A percentile compares a stretch with the other conserved stretches of the same genome.
Evolutionary conservation across 2,329 filamentous ascomycete species (phyloP).

Genomic region (Aspergillus neoniger): DNA sequence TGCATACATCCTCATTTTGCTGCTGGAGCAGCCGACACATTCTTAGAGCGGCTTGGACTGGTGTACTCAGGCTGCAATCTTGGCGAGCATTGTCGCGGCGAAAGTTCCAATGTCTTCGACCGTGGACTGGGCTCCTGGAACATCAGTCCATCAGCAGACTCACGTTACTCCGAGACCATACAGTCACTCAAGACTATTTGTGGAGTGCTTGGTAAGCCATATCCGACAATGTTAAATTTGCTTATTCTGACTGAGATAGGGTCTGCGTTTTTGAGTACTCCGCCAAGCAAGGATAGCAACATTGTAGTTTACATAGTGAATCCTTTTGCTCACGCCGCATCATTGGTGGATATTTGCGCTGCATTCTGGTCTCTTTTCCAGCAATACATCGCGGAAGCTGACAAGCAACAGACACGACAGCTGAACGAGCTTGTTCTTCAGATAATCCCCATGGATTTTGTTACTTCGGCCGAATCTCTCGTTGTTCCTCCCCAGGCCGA

Average conservation of each 20-base stretch:
- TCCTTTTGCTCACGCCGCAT: conserved; percentile 52
- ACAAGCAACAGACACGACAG: conserved; percentile 32
- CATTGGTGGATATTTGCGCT: conserved; percentile 55
- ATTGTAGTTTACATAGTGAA: conserved; percentile 62
- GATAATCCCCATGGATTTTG: conserved; percentile 57
- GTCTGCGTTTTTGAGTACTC: conserved; percentile 35
- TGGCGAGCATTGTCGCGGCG: conserved; percentile 52
- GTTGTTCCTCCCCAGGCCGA: conserved; percentile 53
- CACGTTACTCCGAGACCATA: conserved; percentile 38
- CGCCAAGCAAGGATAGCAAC: conserved; percentile 38
- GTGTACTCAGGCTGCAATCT: conserved; percentile 61
- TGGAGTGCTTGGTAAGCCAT: conserved; percentile 39
- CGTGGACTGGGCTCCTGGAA: conserved; percentile 43
- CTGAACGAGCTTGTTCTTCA: conserved; percentile 58
- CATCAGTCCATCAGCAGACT: conserved; percentile 25
- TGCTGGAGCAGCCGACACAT: conserved; percentile 49
- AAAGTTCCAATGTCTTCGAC: conserved; percentile 42
- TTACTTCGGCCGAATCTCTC: conserved; percentile 55
- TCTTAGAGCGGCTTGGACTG: conserved; percentile 55
- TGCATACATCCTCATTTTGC: conserved; percentile 57
- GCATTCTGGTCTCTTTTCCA: conserved; percentile 61
- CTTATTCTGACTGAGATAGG: conserved; percentile 29
- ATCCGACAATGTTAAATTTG: background rate
- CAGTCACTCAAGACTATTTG: conserved; percentile 37
- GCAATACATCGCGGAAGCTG: conserved; percentile 49